A percentile compares a stretch with the other conserved stretches of the same genome.
Conservation (phyloP, 78 protist genomes). For the Speleostelium caveatum region DNA sequence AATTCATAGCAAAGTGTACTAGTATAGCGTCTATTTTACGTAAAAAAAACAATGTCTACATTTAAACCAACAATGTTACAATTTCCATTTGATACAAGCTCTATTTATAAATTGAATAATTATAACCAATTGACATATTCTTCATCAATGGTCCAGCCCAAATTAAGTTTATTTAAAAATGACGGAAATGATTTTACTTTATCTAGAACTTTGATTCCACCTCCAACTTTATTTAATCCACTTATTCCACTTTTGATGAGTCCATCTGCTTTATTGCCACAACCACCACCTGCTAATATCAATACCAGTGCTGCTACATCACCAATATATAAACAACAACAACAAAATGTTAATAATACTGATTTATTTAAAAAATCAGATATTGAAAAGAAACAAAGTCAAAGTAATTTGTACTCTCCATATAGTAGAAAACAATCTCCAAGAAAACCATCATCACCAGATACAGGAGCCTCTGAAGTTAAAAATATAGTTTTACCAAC, state of each 20-base stretch:
- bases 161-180: no score
- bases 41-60: no score
- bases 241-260: background rate
- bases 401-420: background rate
- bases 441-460: background rate
- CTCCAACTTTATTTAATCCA: slow-evolving; percentile 25
- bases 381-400: background rate
- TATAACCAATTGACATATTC: no score
- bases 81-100: no score
- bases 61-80: no score
- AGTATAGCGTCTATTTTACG: no score
- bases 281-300: background rate
- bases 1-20: no score
- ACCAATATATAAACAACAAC: background rate
- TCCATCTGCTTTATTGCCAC: background rate
- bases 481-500: no score
- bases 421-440: background rate
- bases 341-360: background rate
- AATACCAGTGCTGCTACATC: no score
- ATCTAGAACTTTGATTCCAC: slow-evolving; percentile 25
- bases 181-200: background rate
- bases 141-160: no score
- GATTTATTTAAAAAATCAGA: background rate
- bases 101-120: no score
- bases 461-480: no score